Evolutionary conservation across 768 basidiomycete genomes (phyloP).

Genomic region (Macrolepiota fuliginosa): DNA sequence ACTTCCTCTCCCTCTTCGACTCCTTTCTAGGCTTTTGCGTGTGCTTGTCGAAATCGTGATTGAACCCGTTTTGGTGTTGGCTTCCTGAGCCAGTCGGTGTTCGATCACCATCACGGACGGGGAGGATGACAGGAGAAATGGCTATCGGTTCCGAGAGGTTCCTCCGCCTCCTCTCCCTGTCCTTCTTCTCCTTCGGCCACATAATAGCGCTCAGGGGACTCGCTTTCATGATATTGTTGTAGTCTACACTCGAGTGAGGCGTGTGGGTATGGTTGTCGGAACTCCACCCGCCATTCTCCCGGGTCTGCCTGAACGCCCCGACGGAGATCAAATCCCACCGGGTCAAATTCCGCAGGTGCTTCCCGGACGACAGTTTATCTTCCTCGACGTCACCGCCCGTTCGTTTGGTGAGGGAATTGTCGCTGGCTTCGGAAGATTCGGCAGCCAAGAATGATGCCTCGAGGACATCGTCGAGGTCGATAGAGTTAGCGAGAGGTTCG

Average conservation of each 20-base stretch:
- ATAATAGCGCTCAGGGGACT: constrained; percentile 57
- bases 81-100: constrained; percentile 42
- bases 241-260: constrained; percentile 34
- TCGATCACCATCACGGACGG: constrained; percentile 53
- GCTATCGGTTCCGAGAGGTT: constrained; percentile 26
- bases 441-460: constrained; percentile 70
- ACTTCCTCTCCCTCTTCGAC: constrained; percentile 63
- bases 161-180: constrained; percentile 25
- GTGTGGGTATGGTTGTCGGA: constrained; percentile 29
- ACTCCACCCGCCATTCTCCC: constrained; percentile 33
- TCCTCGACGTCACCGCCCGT: constrained; percentile 3
- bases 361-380: constrained; percentile 28
- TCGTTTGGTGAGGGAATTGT: background rate
- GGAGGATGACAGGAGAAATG: constrained; percentile 52
- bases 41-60: constrained; percentile 29
- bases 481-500: constrained; percentile 42
- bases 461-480: constrained; percentile 74
- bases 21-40: constrained; percentile 61
- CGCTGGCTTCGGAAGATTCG: constrained; percentile 32
- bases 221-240: constrained; percentile 49
- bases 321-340: constrained; percentile 78
- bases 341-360: constrained; percentile 47
- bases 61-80: constrained; percentile 20
- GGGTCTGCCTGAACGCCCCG: constrained; percentile 67
- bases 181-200: constrained; percentile 41